Evolutionary conservation across 2,329 filamentous ascomycete genomes (phyloP).

Genomic region (Cephalotrichum gorgonifer): DNA sequence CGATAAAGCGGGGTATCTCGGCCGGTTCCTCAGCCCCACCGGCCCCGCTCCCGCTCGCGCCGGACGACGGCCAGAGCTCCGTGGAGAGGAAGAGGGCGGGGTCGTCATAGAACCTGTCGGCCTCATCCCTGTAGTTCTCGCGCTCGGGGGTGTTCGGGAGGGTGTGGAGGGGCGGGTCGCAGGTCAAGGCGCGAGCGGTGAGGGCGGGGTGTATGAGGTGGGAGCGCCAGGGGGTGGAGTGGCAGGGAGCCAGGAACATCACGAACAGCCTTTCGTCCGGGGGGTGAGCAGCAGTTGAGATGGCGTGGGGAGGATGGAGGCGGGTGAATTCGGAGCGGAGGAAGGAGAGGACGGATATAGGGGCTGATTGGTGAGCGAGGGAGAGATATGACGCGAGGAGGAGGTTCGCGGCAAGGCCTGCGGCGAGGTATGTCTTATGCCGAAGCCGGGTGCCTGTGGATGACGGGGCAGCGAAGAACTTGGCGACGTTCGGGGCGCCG

Average conservation of each 20-base stretch:
- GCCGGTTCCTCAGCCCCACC: conserved; percentile 9
- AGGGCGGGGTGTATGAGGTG: conserved; percentile 69
- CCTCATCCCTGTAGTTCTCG: conserved; percentile 70
- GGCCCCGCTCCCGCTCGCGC: not conserved
- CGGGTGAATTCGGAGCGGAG: conserved; percentile 64
- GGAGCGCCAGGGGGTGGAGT: conserved; percentile 90
- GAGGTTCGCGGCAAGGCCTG: conserved; percentile 55
- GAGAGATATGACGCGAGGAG: conserved; percentile 64
- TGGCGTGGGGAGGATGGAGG: conserved; percentile 29
- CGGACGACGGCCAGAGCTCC: conserved; percentile 32
- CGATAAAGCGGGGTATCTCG: conserved; percentile 44
- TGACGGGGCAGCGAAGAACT: conserved; percentile 48
- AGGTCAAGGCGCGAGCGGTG: conserved; percentile 74
- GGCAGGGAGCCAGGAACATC: conserved; percentile 89
- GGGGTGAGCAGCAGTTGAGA: conserved; percentile 16
- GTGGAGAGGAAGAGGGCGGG: conserved; percentile 40
- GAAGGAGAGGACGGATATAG: conserved; percentile 62
- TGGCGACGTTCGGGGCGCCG: conserved; percentile 54
- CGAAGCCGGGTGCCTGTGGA: conserved; percentile 24
- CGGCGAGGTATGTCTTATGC: conserved; percentile 45
- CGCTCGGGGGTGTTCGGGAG: conserved; percentile 50
- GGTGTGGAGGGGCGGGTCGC: conserved; percentile 73
- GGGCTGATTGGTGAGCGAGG: conserved; percentile 69
- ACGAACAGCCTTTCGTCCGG: conserved; percentile 43
- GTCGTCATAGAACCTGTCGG: conserved; percentile 79